These are phyloP conservation scores for Mercurialis annua DNA, from an alignment of 345 rosid genomes.

Conservation along the genomic window DNA sequence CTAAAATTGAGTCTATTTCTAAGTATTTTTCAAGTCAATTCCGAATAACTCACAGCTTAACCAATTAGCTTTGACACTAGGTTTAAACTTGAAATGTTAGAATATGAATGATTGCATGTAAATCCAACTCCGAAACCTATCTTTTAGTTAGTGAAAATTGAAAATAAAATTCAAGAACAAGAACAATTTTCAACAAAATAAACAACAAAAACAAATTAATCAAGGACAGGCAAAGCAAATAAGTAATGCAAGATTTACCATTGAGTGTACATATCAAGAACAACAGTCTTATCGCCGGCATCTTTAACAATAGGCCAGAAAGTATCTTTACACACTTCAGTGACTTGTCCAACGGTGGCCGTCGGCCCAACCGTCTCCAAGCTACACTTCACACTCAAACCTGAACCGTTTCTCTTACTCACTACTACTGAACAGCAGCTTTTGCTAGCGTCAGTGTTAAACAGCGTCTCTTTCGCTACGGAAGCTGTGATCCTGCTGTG, in stretches of 20 bases:
- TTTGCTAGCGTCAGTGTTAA: slow-evolving; percentile 1
- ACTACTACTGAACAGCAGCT: background rate
- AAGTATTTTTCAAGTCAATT: too few species aligned
- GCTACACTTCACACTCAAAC: slow-evolving; percentile 49
- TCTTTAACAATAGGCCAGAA: slow-evolving; percentile 92
- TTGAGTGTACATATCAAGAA: slow-evolving; percentile 94
- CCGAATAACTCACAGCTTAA: too few species aligned
- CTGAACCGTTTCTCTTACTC: slow-evolving; percentile 6
- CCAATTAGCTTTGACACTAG: too few species aligned
- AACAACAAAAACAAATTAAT: too few species aligned
- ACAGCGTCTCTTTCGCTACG: background rate
- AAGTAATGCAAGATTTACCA: slow-evolving; percentile 40
- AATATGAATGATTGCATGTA: too few species aligned
- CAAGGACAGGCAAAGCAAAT: background rate
- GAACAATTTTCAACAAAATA: too few species aligned
- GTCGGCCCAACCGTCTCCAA: slow-evolving; percentile 56
- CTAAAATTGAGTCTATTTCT: too few species aligned
- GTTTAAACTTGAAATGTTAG: too few species aligned
- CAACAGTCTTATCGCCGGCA: slow-evolving; percentile 76
- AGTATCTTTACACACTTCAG: slow-evolving; percentile 80
- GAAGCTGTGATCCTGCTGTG: slow-evolving; percentile 22
- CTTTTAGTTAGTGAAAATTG: too few species aligned
- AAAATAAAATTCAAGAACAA: too few species aligned
- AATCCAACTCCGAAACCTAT: too few species aligned
- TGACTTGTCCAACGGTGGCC: slow-evolving; percentile 62